phyloP scores from a whole-genome alignment of 371 early-diverging fungal species.

The Phascolomyces articulosus region DNA sequence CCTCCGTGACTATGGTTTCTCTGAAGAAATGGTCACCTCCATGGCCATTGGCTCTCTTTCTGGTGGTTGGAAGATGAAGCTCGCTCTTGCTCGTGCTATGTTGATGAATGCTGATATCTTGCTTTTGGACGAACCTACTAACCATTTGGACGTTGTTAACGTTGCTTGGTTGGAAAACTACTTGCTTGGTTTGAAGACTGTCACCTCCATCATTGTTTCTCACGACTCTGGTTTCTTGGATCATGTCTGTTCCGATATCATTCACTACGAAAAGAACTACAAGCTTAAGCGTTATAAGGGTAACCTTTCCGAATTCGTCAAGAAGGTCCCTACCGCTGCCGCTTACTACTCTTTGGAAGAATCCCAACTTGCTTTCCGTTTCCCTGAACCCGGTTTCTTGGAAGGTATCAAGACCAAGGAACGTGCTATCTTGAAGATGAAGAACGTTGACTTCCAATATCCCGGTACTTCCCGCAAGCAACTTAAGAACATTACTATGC shows the following conservation, averaged over 20 bases:
- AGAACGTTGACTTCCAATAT: constrained; percentile 67
- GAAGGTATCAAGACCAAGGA: constrained; percentile 79
- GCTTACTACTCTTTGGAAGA: constrained; percentile 73
- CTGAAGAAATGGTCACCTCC: constrained; percentile 65
- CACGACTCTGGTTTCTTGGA: constrained; percentile 92
- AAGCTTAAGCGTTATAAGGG: constrained; percentile 83
- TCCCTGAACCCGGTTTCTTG: constrained; percentile 76
- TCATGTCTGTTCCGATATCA: constrained; percentile 81
- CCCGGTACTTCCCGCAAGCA: constrained; percentile 60
- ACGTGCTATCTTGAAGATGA: constrained; percentile 70
- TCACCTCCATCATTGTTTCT: constrained; percentile 86
- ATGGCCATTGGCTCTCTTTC: constrained; percentile 74
- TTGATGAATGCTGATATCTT: constrained; percentile 84
- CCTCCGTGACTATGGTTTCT: constrained; percentile 71
- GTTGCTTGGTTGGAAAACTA: constrained; percentile 86
- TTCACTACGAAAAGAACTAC: constrained; percentile 75
- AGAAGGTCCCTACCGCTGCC: constrained; percentile 76
- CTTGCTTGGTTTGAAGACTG: constrained; percentile 67
- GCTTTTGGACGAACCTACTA: constrained; percentile 91
- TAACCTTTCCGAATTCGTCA: constrained; percentile 85
- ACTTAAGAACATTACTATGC: constrained; percentile 61
- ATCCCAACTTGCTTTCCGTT: constrained; percentile 57
- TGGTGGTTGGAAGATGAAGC: constrained; percentile 92
- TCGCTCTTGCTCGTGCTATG: constrained; percentile 88
- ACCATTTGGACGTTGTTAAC: constrained; percentile 86